Evolutionary conservation across 371 early-diverging fungal species (phyloP), one percentile per base, ranked within the genome.

Genomic region (Circinella umbellata): DNA sequence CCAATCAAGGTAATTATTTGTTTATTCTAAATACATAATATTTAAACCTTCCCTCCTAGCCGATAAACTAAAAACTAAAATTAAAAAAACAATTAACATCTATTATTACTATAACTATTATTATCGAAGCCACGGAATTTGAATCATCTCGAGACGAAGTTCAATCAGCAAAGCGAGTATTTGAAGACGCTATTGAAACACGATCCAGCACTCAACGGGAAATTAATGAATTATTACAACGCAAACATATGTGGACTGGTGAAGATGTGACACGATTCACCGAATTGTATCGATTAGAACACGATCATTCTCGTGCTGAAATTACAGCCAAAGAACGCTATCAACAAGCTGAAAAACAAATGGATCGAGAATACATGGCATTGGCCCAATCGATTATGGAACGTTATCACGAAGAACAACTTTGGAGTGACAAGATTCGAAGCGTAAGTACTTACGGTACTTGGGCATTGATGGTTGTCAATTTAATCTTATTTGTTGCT

Each of bases 381-480:
- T 69, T 94, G 57, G 91, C 92, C 0, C 79, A 79, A n/a, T 85
- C 90, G 0, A 95, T 94, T 47, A 89, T 90, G 81, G 88, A 89
- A 59, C 78, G 94, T 17, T 95, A 94, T 72, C 93, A 94, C 65
- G 95, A 94, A 73, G 98, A 98, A 69, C 97, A 97, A 76, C 84
- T 97, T n/a, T 98, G 95, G 93, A 93, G 94, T 68, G 98, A 98
- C 86, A 96, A 98, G 83, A 96, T 98, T 62, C 92, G 98, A 10
- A 87, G 90, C 20, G 92, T 93, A 4, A 91, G 91, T 69, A 96
- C 96, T 0, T 94, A 94, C 59, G 93, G 93, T 42, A 94, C 94
- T 0, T 91, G 92, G 90, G 91, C 93, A 2, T 84, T 95, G 17
- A 86, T 95, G 79, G 80, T 80, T 3, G 78, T 92, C 67, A 94